These are phyloP conservation scores for Xylaria intraflava DNA, from an alignment of 495 filamentous ascomycete species.

Conservation along the genomic window DNA sequence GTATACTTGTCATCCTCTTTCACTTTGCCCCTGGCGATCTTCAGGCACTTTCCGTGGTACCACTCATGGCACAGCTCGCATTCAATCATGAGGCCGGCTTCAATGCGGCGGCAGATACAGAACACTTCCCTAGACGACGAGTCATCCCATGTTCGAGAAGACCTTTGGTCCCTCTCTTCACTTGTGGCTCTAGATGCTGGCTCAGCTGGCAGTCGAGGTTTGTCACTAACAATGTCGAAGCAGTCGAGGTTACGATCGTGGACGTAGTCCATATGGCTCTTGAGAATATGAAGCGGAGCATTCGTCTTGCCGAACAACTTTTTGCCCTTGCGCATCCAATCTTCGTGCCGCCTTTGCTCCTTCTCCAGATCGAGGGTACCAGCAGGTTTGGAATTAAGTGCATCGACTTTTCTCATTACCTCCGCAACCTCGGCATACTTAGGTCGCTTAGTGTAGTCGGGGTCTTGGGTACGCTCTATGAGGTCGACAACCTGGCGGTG, in stretches of 20 bases:
- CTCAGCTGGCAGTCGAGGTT: slow-evolving; percentile 83
- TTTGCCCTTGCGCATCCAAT: slow-evolving; percentile 99
- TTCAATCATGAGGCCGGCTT: slow-evolving; percentile 99
- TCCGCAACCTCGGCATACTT: slow-evolving; percentile 87
- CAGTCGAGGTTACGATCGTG: slow-evolving; percentile 80
- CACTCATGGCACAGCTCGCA: slow-evolving; percentile 98
- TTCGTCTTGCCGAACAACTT: slow-evolving; percentile 99
- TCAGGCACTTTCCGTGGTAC: slow-evolving; percentile 98
- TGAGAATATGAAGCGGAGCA: slow-evolving; percentile 89
- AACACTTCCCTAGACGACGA: slow-evolving; percentile 70
- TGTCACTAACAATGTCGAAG: slow-evolving; percentile 81
- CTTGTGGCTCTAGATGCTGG: slow-evolving; percentile 81
- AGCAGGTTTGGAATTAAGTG: slow-evolving; percentile 82
- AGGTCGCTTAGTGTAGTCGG: slow-evolving; percentile 71
- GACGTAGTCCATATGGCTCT: slow-evolving; percentile 90
- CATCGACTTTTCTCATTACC: slow-evolving; percentile 76
- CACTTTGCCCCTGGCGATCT: slow-evolving; percentile 94
- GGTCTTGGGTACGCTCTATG: slow-evolving; percentile 66
- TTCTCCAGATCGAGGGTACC: slow-evolving; percentile 91
- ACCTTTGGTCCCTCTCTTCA: slow-evolving; percentile 52
- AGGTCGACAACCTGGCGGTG: slow-evolving; percentile 78
- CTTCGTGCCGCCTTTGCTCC: slow-evolving; percentile 91
- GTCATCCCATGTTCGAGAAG: slow-evolving; percentile 41
- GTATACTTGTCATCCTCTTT: slow-evolving; percentile 99
- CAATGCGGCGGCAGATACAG: slow-evolving; percentile 88